phyloP scores from a whole-genome alignment of 164 flowering plant genomes.

The Brasenia schreberi region DNA sequence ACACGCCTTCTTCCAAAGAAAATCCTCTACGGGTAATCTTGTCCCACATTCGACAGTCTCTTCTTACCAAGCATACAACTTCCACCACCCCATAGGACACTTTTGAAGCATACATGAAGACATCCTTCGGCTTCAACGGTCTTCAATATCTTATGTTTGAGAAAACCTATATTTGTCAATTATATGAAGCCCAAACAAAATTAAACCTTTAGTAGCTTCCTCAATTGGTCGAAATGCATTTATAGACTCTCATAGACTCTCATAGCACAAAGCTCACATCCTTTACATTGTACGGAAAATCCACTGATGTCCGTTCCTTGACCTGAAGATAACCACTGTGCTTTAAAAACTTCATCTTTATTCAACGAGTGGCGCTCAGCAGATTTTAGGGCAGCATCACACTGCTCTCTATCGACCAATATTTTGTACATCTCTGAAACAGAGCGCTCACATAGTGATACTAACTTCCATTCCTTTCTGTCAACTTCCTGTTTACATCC shows the following conservation, averaged over 20 bases:
- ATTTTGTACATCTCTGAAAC: conserved; percentile 59
- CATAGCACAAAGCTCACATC: conserved; percentile 64
- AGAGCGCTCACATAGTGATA: conserved; percentile 61
- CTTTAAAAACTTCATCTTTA: conserved; percentile 64
- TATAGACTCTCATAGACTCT: conserved; percentile 72
- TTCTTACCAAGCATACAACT: too few species aligned
- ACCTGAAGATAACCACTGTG: conserved; percentile 72
- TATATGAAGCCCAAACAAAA: conserved; percentile 54
- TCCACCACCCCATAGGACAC: conserved; percentile 20
- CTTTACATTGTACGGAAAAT: conserved; percentile 48
- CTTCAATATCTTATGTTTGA: conserved; percentile 22
- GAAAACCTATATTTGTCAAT: conserved; percentile 50
- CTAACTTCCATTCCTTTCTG: conserved; percentile 44
- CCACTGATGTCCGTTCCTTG: conserved; percentile 36
- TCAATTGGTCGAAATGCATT: conserved; percentile 67
- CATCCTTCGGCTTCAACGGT: conserved; percentile 55
- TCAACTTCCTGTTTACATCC: conserved; percentile 18
- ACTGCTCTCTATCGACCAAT: conserved; percentile 38
- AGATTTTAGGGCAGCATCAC: conserved; percentile 59
- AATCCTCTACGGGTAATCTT: too few species aligned
- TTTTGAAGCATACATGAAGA: conserved; percentile 29
- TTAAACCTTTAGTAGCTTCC: conserved; percentile 57
- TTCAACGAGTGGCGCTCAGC: conserved; percentile 65
- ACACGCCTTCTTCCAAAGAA: too few species aligned
- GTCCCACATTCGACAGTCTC: too few species aligned